phyloP scores from a whole-genome alignment of 345 rosid genomes.

The Diplotaxis tenuifolia region DNA sequence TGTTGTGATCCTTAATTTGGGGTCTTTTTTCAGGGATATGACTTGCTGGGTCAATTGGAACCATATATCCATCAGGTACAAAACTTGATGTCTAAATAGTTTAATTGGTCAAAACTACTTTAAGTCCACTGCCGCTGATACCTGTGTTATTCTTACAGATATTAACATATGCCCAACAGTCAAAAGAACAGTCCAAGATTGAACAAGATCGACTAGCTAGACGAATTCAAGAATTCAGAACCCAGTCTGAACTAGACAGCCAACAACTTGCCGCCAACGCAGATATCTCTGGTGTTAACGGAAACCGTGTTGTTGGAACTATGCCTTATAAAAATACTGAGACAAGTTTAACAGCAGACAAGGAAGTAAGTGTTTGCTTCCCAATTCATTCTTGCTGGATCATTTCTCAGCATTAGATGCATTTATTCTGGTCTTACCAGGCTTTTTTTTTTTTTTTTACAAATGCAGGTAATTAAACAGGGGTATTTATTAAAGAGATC shows the following conservation, averaged over 20 bases:
- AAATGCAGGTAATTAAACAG: conserved; percentile 64
- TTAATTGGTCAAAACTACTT: background rate
- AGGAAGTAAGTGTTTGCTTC: conserved; percentile 57
- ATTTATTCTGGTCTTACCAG: conserved; percentile 8
- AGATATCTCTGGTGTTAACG: conserved; percentile 47
- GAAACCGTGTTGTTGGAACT: conserved; percentile 43
- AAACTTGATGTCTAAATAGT: background rate
- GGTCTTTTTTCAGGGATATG: conserved; percentile 60
- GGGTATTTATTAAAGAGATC: conserved; percentile 87
- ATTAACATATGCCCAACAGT: conserved; percentile 81
- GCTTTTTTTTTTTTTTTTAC: conserved; percentile 25
- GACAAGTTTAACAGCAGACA: conserved; percentile 53
- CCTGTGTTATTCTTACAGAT: conserved; percentile 45
- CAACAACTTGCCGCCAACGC: conserved; percentile 44
- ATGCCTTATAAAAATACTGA: conserved; percentile 52
- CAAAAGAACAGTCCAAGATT: conserved; percentile 74
- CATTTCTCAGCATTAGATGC: too few species aligned
- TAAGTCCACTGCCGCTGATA: background rate
- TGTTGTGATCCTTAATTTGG: conserved; percentile 12
- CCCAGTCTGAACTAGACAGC: conserved; percentile 72
- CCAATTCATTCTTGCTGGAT: conserved; percentile 7
- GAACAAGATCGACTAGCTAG: conserved; percentile 84
- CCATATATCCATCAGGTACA: conserved; percentile 87
- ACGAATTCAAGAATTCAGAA: conserved; percentile 90
- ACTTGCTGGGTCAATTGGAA: conserved; percentile 74